Evolutionary conservation across 768 basidiomycete species (phyloP), one percentile per base, ranked within the genome.

Genomic region (Trametes maxima): DNA sequence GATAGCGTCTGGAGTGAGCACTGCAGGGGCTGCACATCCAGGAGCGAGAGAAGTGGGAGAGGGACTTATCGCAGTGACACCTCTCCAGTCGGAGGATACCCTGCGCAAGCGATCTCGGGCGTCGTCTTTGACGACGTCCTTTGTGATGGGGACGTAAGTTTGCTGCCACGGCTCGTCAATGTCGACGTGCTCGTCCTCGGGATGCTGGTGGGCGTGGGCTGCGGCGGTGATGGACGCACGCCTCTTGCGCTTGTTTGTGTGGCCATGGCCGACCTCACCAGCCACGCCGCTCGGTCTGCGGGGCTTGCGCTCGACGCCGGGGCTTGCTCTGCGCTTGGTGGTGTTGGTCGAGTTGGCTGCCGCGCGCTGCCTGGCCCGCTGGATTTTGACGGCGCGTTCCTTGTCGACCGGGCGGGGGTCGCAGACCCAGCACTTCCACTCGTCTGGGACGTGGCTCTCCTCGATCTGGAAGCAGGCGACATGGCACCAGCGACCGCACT

Each of bases 401-500:
- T 73, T 74, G 65, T 85, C 80, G 19, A 83, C 81, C 13, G 74
- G 67, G 1, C 80, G 65, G 5, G 86, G 81, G 58, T 79, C 74
- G 68, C 91, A 92, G 5, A 78, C 69, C 81, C 90, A 90, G 73
- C 94, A 97, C 22, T 75, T 74, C 80, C 90, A 94, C 58, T 87
- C 83, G 48, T 94, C 91, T 1, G 90, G 89, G 0, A 90, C 87
- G 45, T 74, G 66, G 67, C 78, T 82, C 54, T 81, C 74, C 13
- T 78, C 75, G 63, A 90, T 86, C 48, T 78, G 82, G 65, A 89
- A 90, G 74, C 94, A 95, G 8, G 84, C 86, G 7, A 84, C 86
- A 75, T 95, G 94, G 66, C 88, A 89, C 92, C 94, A 95, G 40
- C 88, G 82, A 21, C 81, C 82, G 70, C 94, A 95, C 50, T 77